Base-by-base conservation (phyloP, 2,329 filamentous ascomycete species). In the Fusarium coffeatum region DNA sequence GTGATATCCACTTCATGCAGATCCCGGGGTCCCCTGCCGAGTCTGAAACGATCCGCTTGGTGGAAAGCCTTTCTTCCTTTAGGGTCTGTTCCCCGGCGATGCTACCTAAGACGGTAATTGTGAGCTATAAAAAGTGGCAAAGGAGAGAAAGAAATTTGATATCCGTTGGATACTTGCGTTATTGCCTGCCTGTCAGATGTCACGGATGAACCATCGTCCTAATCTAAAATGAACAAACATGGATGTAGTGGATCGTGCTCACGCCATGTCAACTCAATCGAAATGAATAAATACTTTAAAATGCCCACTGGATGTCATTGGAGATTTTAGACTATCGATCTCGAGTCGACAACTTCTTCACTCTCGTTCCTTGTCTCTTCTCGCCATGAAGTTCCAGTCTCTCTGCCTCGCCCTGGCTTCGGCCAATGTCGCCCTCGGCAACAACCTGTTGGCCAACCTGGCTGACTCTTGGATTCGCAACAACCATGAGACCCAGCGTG, bases 401-500 rank as follows among this genome's bases (percentile, higher is more conserved):
- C 18, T 71, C n/a, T 68, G 46, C 47, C 47, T 63, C 25, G 49
- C 68, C 15, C 25, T 71, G 65, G 69, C 69, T 25, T 56, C 69
- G 25, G 69, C 69, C 57, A 45, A 72, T 8, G 41, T 49, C 50
- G 69, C 48, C n/a, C 23, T 62, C 2, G 69, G 65, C 25, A 68
- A 71, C 30, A 42, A 64, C 10, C 61, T 71, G 13, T 23, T 71
- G 22, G 53, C 65, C 20, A 68, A 51, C 37, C 54, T 71, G 28
- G 69, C 69, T 20, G 69, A 71, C 25, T 71, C 69, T 2, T 71
- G 69, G 69, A 71, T 71, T 48, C 69, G 69, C 50, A 72, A 72
- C 48, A 71, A 71, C 47, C 25, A 57, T 2, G 69, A 71, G 23
- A 71, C 69, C 9, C 69, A 71, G 55, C 53, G 69, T 23, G 57